phyloP scores from a whole-genome alignment of 257 asterid species.

The Knoxia roxburghii region DNA sequence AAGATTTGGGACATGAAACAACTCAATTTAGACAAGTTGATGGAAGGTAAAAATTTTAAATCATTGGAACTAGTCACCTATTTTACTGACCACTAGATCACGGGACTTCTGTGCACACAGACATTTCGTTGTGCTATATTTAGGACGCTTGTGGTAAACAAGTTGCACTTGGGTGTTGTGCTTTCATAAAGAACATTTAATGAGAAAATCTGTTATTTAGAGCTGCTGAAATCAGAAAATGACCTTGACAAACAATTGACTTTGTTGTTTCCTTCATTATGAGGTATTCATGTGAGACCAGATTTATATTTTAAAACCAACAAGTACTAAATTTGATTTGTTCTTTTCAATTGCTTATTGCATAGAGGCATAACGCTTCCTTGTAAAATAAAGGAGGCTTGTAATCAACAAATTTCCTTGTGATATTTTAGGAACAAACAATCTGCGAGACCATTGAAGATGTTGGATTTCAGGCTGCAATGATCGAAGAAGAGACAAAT shows the following conservation, averaged over 20 bases:
- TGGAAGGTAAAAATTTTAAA: background rate
- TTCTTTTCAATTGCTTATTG: background rate
- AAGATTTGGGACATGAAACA: background rate
- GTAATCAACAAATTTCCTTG: background rate
- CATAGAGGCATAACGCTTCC: background rate
- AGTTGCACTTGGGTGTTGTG: background rate
- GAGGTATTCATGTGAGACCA: background rate
- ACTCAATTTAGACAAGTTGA: background rate
- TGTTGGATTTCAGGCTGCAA: constrained; percentile 28
- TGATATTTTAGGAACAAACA: constrained; percentile 24
- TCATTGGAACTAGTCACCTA: background rate
- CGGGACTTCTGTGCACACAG: background rate
- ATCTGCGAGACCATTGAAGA: constrained; percentile 40
- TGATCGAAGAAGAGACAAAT: constrained; percentile 25
- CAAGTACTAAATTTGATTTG: background rate
- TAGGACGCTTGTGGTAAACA: background rate
- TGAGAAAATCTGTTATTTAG: background rate
- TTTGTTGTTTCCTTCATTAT: background rate
- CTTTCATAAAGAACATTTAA: background rate
- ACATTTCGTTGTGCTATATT: too few relatives aligned
- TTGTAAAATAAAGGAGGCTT: background rate
- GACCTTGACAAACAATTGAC: background rate
- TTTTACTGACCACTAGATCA: background rate
- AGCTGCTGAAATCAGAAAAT: background rate
- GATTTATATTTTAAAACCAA: background rate